Evolutionary conservation across 805 yeast genomes (phyloP).

Genomic region (Starmerella potacharoeniae): DNA sequence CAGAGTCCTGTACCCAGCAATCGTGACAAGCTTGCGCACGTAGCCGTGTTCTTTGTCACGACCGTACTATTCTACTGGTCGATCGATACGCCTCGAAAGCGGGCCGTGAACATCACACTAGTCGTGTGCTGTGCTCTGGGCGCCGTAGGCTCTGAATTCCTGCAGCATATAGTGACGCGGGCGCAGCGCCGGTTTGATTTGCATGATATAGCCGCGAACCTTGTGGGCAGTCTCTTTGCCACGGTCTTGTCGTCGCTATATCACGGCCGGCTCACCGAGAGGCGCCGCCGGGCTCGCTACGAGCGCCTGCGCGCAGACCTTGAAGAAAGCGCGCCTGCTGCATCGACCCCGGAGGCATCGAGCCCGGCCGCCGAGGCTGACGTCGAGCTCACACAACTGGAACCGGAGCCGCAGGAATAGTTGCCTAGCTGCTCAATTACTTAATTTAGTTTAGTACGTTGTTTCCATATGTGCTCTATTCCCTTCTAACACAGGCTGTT

Average conservation of each 20-base stretch:
- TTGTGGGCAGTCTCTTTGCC: conserved; percentile 29
- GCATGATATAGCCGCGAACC: conserved; percentile 31
- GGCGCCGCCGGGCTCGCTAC: conserved; percentile 27
- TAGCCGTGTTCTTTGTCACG: conserved; percentile 29
- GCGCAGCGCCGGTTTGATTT: conserved; percentile 30
- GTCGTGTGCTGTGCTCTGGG: conserved; percentile 28
- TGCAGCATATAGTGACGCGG: conserved; percentile 26
- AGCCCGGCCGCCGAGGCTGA: conserved; percentile 14
- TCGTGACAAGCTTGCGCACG: conserved; percentile 30
- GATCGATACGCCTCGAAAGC: conserved; percentile 30
- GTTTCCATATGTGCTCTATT: neutral
- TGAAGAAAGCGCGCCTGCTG: conserved; percentile 5
- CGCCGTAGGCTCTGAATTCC: conserved; percentile 33
- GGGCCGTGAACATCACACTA: conserved; percentile 29
- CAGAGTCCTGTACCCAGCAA: conserved; percentile 30
- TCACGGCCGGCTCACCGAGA: conserved; percentile 29
- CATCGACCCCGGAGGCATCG: neutral
- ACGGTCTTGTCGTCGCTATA: conserved; percentile 27
- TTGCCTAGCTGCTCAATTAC: neutral
- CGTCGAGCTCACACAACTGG: conserved; percentile 20
- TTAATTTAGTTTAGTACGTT: neutral
- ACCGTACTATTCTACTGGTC: conserved; percentile 35
- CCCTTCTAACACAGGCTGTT: neutral
- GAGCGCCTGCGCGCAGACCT: conserved; percentile 23
- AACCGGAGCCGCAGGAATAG: conserved; percentile 18